Evolutionary conservation across 2,329 filamentous ascomycete species (phyloP), one percentile per base, ranked within the genome.

Genomic region (Thyridium curvatum): DNA sequence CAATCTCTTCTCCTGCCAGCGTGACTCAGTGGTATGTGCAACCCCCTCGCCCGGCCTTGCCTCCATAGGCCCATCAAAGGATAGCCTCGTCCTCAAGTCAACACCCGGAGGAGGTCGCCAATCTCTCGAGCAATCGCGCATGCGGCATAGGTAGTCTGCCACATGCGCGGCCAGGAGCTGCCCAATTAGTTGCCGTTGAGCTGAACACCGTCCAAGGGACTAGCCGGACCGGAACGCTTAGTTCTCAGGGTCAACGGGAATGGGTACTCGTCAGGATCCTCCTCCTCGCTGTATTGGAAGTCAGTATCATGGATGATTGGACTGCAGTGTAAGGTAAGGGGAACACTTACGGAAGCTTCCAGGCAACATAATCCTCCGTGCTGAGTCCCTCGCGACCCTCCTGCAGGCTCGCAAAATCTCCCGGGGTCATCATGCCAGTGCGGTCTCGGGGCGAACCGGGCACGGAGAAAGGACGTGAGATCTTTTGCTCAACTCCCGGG

Each of bases 371-470:
- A 58, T 98, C 93, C 65, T 98, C 93, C 1, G 93, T 97, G 66
- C 76, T 93, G 51, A 98, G 67, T 1, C 91, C 90, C 62, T 98
- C 93, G 32, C 84, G 84, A 33, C 89, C 88, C 64, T 98, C 93
- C 64, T 97, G 93, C 40, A 98, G 70, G 51, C 88, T 95, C 18
- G 21, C 93, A 72, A 97, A 97, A 62, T 98, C 93, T 34, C 93
- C 93, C 8, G 93, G 93, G 1, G 93, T 98, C 93, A 98, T 97
- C 89, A 96, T 95, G 39, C 93, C 93, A 32, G 84, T 84, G 28
- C 89, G 79, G 58, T 95, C 90, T 45, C 90, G 77, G 9, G 93
- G 93, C 14, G 89, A 95, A 8, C 93, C 93, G 3, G 93, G 93
- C 37, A 94, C 89, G 3, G 89, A 96, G 64, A 97, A 82, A 8